These are phyloP conservation scores for Sporobolomyces pararoseus DNA, from an alignment of 768 basidiomycete species.

Conservation along the genomic window DNA sequence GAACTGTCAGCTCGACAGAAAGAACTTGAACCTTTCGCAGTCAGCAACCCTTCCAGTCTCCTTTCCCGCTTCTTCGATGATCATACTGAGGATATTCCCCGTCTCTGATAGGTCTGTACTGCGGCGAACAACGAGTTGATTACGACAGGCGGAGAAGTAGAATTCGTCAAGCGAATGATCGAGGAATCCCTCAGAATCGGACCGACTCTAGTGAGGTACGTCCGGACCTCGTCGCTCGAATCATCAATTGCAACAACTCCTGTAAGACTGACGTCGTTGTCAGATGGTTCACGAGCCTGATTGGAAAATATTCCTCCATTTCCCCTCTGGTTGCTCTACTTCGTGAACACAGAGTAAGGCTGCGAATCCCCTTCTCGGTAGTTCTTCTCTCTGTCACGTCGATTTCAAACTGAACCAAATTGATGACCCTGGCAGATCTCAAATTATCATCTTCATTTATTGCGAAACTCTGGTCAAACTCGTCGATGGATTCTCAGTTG, in stretches of 20 bases:
- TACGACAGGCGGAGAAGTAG: constrained; percentile 75
- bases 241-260: too few relatives aligned
- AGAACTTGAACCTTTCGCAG: constrained; percentile 64
- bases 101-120: constrained; percentile 65
- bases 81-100: too few relatives aligned
- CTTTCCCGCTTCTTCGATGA: too few relatives aligned
- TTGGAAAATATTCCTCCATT: constrained; percentile 80
- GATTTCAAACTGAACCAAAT: neutral
- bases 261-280: too few relatives aligned
- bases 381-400: neutral
- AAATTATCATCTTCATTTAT: constrained; percentile 81
- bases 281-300: constrained; percentile 90
- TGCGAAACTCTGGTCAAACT: constrained; percentile 73
- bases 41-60: constrained; percentile 49
- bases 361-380: neutral
- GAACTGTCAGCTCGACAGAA: constrained; percentile 61
- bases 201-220: constrained; percentile 43
- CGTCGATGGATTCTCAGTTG: constrained; percentile 89
- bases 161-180: constrained; percentile 74
- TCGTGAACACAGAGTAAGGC: constrained; percentile 53
- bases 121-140: constrained; percentile 86
- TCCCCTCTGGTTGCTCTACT: constrained; percentile 60
- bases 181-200: constrained; percentile 61
- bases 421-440: constrained; percentile 64
- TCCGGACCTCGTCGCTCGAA: neutral